Base-by-base conservation (phyloP, 306 rosid species). In the Trifolium repens region DNA sequence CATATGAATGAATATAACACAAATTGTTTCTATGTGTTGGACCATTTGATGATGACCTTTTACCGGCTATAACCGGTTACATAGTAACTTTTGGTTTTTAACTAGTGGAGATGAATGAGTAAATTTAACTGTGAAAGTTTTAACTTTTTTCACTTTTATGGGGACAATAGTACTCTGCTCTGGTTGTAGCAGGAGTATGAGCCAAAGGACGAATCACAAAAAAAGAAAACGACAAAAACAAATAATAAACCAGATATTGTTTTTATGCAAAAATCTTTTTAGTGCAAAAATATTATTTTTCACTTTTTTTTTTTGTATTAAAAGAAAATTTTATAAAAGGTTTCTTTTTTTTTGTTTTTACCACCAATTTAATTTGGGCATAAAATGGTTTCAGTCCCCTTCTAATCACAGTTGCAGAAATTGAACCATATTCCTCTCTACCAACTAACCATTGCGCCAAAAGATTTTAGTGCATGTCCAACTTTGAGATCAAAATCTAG, bases 41-140 rank as follows among this genome's bases (percentile, higher is more conserved):
- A 52, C 34, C 52, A 11, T 40, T 40, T 12, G 40, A 35, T 6
- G 53, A 35, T 8, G 22, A 71, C 35, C 79, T 39, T 24, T 69
- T 74, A 88, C 96, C 88, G 88, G 87, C 85, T 78, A 30, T 60
- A 22, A 30, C 93, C 89, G 88, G 91, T 87, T 14, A 65, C 27
- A 73, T 70, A 76, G 85, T 84, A 47, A 80, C 7, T 75, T 67
- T 70, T 0, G 1, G 66, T 4, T 54, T 81, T 40, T 76, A 12
- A 46, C 52, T 46, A 14, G 16, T 44, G 52, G 52, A 8, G 79
- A 63, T 73, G 75, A 64, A 79, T 84, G 19, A 22, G 63, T 22
- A 7, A 42, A 10, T 49, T 73, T 61, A n/a, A 77, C 72, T 66
- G 78, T 57, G 60, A 59, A 57, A 50, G 30, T 46, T 73, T 73